Conservation (phyloP, 768 basidiomycete species). For the Calvatia gigantea region DNA sequence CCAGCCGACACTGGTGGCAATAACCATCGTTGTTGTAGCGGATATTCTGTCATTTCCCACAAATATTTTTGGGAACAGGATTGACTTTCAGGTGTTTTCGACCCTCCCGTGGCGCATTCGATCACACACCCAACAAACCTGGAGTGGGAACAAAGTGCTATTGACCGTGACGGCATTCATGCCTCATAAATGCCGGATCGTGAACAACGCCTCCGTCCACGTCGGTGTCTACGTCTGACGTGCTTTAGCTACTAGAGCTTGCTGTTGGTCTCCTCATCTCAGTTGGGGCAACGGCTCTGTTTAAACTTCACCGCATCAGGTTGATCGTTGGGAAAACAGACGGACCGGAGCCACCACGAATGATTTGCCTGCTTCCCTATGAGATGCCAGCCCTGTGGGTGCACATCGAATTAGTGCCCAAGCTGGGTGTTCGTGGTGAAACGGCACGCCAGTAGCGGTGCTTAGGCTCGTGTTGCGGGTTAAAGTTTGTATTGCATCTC, state of each 20-base stretch:
- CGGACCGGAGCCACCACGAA: constrained; percentile 40
- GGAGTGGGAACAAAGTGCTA: too few species aligned
- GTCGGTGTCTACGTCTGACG: not conserved
- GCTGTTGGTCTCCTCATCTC: constrained; percentile 25
- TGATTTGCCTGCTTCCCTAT: constrained; percentile 43
- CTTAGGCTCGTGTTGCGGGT: constrained; percentile 43
- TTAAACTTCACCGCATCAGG: constrained; percentile 22
- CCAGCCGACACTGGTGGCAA: too few species aligned
- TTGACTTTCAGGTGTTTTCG: too few species aligned
- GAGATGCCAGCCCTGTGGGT: constrained; percentile 44
- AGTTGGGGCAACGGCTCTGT: not conserved
- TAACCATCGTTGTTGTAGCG: too few species aligned
- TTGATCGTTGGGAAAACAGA: constrained; percentile 37
- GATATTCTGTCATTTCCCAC: too few species aligned
- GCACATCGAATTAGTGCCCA: not conserved
- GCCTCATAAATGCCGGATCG: constrained; percentile 44
- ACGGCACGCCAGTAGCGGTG: constrained; percentile 38
- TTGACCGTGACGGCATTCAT: too few species aligned
- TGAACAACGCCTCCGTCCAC: constrained; percentile 20
- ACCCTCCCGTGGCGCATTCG: too few species aligned
- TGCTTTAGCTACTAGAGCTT: constrained; percentile 34
- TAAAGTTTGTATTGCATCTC: not conserved
- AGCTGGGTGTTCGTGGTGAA: not conserved
- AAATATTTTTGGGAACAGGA: too few species aligned
- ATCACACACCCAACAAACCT: too few species aligned